Conservation (phyloP, 768 basidiomycete species). For the Neoboletus subvelutipes region DNA sequence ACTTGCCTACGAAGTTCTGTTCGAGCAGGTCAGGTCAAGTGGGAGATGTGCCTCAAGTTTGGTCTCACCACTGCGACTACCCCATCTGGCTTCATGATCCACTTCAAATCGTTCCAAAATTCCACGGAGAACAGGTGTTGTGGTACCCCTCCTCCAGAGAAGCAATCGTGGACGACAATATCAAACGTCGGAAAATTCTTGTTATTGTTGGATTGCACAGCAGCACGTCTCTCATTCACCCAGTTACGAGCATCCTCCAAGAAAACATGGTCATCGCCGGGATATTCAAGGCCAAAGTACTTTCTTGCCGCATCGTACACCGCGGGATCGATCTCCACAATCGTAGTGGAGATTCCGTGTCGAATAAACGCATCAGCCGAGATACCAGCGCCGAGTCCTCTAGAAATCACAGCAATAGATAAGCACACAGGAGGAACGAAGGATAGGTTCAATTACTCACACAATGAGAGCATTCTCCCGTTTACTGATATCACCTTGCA, state of each 20-base stretch:
- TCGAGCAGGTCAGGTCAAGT: conserved; percentile 1
- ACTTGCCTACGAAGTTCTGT: conserved; percentile 83
- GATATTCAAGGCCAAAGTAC: conserved; percentile 78
- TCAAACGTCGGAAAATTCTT: conserved; percentile 45
- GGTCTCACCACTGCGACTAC: conserved; percentile 75
- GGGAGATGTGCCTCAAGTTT: neutral
- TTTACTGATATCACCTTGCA: conserved; percentile 34
- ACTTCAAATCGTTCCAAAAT: conserved; percentile 75
- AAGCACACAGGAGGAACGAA: conserved; percentile 10
- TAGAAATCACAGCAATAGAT: conserved; percentile 30
- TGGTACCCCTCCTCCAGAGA: conserved; percentile 92
- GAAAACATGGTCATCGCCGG: conserved; percentile 58
- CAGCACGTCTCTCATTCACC: conserved; percentile 45
- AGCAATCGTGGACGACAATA: conserved; percentile 86
- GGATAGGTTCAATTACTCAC: conserved; percentile 41
- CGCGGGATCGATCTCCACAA: conserved; percentile 92
- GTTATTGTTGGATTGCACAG: conserved; percentile 23
- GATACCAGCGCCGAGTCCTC: conserved; percentile 87
- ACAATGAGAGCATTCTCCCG: conserved; percentile 66
- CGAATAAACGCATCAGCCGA: conserved; percentile 72
- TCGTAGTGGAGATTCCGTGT: conserved; percentile 69
- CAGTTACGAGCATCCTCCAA: conserved; percentile 76
- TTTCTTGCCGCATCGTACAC: conserved; percentile 80
- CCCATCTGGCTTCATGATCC: conserved; percentile 64
- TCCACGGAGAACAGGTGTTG: conserved; percentile 79